Base-by-base conservation (phyloP, 768 basidiomycete species). In the Hygrocybe punicea region DNA sequence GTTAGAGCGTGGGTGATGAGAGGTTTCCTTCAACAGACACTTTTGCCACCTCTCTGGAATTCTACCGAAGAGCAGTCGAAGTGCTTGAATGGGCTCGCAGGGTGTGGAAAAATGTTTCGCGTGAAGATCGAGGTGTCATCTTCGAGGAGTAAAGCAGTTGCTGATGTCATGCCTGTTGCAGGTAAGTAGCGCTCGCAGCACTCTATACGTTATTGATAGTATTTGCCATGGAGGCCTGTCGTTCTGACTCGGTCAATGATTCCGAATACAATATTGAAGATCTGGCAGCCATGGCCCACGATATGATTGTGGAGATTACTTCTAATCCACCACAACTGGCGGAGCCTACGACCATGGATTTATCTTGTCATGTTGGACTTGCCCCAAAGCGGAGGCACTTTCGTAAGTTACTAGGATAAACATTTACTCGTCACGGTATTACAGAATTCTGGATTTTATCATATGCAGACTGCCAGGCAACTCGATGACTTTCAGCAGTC, bases 81-180 rank as follows among this genome's bases (percentile, higher is more conserved):
- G 58, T 80, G 10, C 65, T 81, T 4, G 65, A 76, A 34, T 79
- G 79, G 75, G 81, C 81, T 23, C 54, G 64, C 3, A 59, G 62
- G 21, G 54, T 60, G 5, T 81, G 78, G 75, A 62, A 70, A 37
- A 62, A 79, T 57, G 74, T 81, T 6, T 59, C 74, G 1, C 55
- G 34, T 21, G 60, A 69, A n/a, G 70, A 76, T 16, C 65, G 76
- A 14, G 80, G 81, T 4, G 65, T 63, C 8, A 72, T 82, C 10
- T 82, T 82, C 53, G 69, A 74, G 29, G 47, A 52, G 78, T n/a
- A 69, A 70, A 23, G 57, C 79, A 9, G 57, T 71, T 14, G 53
- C 68, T 2, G 68, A 73, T 39, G 67, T 75, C 67, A 58, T 62
- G 55, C 78, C 77, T 47, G 40, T n/a, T 55, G 66, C 53, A 47